Percentiles rank a stretch among this genome's conserved stretches.
Evolutionary conservation across 2,329 filamentous ascomycete genomes (phyloP).

Genomic region (Penicillium sp.): DNA sequence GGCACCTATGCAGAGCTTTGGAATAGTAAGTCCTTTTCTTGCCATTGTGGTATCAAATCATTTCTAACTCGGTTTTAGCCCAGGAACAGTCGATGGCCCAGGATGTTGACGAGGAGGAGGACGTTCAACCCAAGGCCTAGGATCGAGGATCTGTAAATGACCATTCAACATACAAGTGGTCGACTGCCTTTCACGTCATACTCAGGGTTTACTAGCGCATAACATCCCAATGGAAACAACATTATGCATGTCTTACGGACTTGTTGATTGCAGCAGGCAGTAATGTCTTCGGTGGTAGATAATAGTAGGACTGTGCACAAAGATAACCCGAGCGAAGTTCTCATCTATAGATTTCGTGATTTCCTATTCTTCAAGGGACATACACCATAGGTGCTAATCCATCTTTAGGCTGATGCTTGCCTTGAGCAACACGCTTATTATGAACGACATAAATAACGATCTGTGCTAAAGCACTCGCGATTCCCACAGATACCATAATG

Average conservation of each 20-base stretch:
- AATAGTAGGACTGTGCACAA: neutral
- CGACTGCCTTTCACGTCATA: constrained; percentile 25
- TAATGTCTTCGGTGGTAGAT: neutral
- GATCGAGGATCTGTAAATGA: neutral
- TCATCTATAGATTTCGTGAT: neutral
- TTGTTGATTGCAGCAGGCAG: neutral
- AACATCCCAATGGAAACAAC: neutral
- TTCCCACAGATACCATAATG: neutral
- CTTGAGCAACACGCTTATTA: neutral
- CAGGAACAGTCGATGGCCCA: constrained; percentile 58
- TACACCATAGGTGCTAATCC: neutral
- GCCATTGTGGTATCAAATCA: too few relatives aligned
- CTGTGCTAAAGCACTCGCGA: neutral
- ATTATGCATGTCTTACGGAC: too few relatives aligned
- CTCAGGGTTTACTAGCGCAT: neutral
- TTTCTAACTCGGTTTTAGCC: constrained; percentile 40
- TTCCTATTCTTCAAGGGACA: neutral
- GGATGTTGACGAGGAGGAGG: constrained; percentile 25
- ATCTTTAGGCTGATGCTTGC: neutral
- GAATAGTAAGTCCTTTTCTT: constrained; percentile 65
- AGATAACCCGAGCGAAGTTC: too few relatives aligned
- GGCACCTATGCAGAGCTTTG: constrained; percentile 85
- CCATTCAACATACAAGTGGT: constrained; percentile 1
- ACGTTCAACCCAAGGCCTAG: constrained; percentile 1
- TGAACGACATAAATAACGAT: neutral